Base-by-base conservation (phyloP, 768 basidiomycete species). In the Termitomyces sp. region DNA sequence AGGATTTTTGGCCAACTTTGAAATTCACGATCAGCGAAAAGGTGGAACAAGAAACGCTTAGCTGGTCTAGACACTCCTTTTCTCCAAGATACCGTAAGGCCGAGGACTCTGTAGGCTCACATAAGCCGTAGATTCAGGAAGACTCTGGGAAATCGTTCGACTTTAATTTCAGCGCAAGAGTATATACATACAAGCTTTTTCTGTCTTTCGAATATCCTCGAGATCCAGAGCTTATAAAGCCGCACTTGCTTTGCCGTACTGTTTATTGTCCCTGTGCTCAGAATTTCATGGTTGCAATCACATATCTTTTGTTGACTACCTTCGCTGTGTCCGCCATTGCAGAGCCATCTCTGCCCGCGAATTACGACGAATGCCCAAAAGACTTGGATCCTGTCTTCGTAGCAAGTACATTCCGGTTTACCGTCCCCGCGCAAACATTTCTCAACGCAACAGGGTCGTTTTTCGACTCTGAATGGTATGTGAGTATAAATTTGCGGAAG, bases 381-480 rank as follows among this genome's bases (percentile, higher is more conserved):
- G 53, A 20, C 24, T n/a, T 42, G 37, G 2, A 41, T 1, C 53
- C 53, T 5, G 11, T 54, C 53, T 54, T 54, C 16, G 27, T 31
- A 39, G 4, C 24, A 4, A 42, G 3, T 31, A 54, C 20, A 41
- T 54, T 41, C 30, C 53, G 15, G 15, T 54, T 54, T 18, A 30
- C 11, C 27, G 39, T 54, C 39, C 5, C 53, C 3, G 53, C 53
- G 30, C n/a, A 42, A 12, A 42, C 53, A 31, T 54, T 54, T n/a
- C 15, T 54, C 27, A 42, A 54, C 12, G 53, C 53, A 8, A 54
- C 53, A 13, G 53, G 53, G 27, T 41, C 53, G 12, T 54, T 54
- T 31, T 42, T 54, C 13, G 27, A 9, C 39, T 41, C 53, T 54
- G 53, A 41, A 20, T 54, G 53, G 53, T 54, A 54, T 54, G 53